A percentile compares a stretch with the other conserved stretches of the same genome.
Evolutionary conservation across 1,284 basidiomycete species (phyloP).

Genomic region (Cutaneotrichosporon dermatis): DNA sequence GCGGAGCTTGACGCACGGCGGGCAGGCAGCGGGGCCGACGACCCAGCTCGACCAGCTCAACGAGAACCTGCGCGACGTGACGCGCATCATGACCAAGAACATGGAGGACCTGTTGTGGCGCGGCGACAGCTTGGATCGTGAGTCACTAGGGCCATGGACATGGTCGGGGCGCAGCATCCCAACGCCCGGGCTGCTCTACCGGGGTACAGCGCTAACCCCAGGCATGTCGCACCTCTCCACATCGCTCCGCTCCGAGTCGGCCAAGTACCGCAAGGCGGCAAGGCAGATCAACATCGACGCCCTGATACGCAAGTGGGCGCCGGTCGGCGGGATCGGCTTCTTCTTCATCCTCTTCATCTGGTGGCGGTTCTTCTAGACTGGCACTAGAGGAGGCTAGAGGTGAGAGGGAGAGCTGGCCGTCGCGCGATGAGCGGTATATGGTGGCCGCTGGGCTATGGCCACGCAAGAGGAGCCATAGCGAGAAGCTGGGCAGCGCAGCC

Average conservation of each 20-base stretch:
- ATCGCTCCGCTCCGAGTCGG: conserved; percentile 91
- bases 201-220: conserved; percentile 37
- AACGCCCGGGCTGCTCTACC: neutral
- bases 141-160: too few relatives aligned
- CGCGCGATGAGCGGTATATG: too few relatives aligned
- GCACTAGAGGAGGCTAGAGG: too few relatives aligned
- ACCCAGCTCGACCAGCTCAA: conserved; percentile 78
- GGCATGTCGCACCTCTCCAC: conserved; percentile 98
- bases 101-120: conserved; percentile 93
- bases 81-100: conserved; percentile 99
- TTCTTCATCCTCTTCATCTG: conserved; percentile 82
- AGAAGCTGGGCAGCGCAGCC: neutral
- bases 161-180: too few relatives aligned
- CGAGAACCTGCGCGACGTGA: conserved; percentile 95
- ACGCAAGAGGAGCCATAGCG: too few relatives aligned
- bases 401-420: too few relatives aligned
- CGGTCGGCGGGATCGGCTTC: conserved; percentile 72
- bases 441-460: too few relatives aligned
- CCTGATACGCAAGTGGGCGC: conserved; percentile 92
- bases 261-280: conserved; percentile 95
- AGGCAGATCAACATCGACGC: conserved; percentile 91
- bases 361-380: conserved; percentile 68
- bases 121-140: conserved; percentile 48
- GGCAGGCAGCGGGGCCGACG: conserved; percentile 28
- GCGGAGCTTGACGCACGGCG: conserved; percentile 63